Evolutionary conservation across 78 protist genomes (phyloP).

Genomic region (Dictyostelium citrinum): DNA sequence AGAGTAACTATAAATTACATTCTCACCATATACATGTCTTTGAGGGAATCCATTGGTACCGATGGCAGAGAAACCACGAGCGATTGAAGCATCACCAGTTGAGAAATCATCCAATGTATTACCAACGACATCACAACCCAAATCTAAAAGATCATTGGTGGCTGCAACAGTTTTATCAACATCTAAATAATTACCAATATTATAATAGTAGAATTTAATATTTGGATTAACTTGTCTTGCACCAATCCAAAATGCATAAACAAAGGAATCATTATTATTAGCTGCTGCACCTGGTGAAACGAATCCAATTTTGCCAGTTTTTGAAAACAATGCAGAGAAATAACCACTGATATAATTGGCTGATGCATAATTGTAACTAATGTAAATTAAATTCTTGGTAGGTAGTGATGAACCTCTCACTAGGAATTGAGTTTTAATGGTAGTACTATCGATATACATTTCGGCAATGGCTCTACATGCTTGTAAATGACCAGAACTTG

Average conservation of each 20-base stretch:
- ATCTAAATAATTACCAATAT: not conserved
- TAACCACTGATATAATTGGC: slow-evolving; percentile 19
- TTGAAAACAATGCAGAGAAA: slow-evolving; percentile 2
- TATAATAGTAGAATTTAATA: not conserved
- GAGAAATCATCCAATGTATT: slow-evolving; percentile 25
- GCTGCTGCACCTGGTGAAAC: not conserved
- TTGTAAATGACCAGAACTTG: not conserved
- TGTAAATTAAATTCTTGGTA: not conserved
- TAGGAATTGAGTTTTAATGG: not conserved
- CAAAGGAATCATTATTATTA: not conserved
- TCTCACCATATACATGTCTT: slow-evolving; percentile 6
- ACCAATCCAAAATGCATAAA: not conserved
- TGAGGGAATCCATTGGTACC: slow-evolving; percentile 61
- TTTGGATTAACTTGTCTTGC: not conserved
- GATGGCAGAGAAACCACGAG: not conserved
- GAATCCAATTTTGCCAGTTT: not conserved
- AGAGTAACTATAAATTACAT: not conserved
- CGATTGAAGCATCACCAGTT: not conserved
- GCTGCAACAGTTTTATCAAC: slow-evolving; percentile 8
- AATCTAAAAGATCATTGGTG: not conserved
- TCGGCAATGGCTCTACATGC: not conserved
- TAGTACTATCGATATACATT: not conserved
- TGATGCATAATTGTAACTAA: not conserved
- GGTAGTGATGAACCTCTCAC: not conserved
- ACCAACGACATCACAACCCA: not conserved